Evolutionary conservation across 352 stramenopile species (phyloP).

Genomic region (Phytophthora sp.): DNA sequence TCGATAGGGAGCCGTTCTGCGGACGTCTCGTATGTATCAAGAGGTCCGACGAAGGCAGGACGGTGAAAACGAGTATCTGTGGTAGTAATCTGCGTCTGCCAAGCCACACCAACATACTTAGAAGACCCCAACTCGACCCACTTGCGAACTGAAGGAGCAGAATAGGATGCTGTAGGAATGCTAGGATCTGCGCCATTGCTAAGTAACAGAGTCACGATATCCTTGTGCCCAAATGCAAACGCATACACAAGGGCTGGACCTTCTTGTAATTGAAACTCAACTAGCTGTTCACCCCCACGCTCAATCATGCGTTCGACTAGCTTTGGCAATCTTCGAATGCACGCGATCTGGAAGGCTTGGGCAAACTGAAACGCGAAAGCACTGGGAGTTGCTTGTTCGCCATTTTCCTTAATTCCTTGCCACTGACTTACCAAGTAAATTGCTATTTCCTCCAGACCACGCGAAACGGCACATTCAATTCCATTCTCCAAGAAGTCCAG

Average conservation of each 20-base stretch:
- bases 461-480: slow-evolving; percentile 57
- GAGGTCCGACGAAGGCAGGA: slow-evolving; percentile 33
- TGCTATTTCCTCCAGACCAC: slow-evolving; percentile 71
- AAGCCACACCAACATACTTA: slow-evolving; percentile 32
- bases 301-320: slow-evolving; percentile 60
- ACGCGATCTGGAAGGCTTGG: slow-evolving; percentile 63
- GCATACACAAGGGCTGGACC: slow-evolving; percentile 65
- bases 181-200: slow-evolving; percentile 49
- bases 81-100: slow-evolving; percentile 4
- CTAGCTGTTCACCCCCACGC: slow-evolving; percentile 57
- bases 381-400: slow-evolving; percentile 31
- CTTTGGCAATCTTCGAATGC: slow-evolving; percentile 49
- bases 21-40: slow-evolving; percentile 29
- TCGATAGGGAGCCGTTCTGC: slow-evolving; percentile 22
- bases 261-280: slow-evolving; percentile 68
- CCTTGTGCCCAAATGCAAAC: slow-evolving; percentile 61
- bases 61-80: no score
- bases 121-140: slow-evolving; percentile 65
- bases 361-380: slow-evolving; percentile 78
- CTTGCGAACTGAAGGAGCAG: slow-evolving; percentile 63
- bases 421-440: slow-evolving; percentile 61
- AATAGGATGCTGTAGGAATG: slow-evolving; percentile 54
- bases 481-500: slow-evolving; percentile 64
- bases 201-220: slow-evolving; percentile 41
- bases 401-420: slow-evolving; percentile 53